phyloP scores from a whole-genome alignment of 495 filamentous ascomycete species.

The Annulohypoxylon stygium region DNA sequence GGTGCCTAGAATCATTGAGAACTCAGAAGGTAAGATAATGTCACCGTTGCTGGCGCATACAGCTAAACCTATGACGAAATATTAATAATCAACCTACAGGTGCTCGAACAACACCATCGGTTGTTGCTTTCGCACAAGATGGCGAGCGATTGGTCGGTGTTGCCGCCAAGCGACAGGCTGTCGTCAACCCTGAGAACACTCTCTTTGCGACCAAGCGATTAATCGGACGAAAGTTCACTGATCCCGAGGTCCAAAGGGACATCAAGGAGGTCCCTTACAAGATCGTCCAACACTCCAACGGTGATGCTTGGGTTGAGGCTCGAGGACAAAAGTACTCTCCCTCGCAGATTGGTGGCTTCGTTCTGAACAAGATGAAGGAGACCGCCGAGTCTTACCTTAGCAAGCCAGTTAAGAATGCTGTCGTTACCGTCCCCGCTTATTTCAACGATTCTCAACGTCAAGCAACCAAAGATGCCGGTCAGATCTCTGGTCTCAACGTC shows the following conservation, averaged over 20 bases:
- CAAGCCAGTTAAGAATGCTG: conserved; percentile 92
- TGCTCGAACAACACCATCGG: conserved; percentile 95
- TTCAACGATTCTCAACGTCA: conserved; percentile 99
- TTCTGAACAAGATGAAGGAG: conserved; percentile 99
- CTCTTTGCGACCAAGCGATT: conserved; percentile 99
- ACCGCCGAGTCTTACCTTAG: conserved; percentile 91
- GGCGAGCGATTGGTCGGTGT: conserved; percentile 98
- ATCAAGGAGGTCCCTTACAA: conserved; percentile 99
- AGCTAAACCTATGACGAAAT: conserved; percentile 4
- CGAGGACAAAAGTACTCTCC: conserved; percentile 98
- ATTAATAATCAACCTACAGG: conserved; percentile 67
- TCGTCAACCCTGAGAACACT: conserved; percentile 99
- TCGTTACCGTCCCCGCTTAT: conserved; percentile 96
- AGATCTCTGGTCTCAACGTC: conserved; percentile 95
- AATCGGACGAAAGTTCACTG: conserved; percentile 98
- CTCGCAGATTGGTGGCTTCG: conserved; percentile 96
- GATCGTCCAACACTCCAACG: conserved; percentile 98
- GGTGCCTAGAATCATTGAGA: conserved; percentile 95
- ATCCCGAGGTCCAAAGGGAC: conserved; percentile 95
- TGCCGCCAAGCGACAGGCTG: conserved; percentile 97
- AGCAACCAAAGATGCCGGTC: conserved; percentile 97
- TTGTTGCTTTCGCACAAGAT: conserved; percentile 96
- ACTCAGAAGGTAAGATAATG: conserved; percentile 81
- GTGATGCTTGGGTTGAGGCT: conserved; percentile 97
- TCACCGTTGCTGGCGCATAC: conserved; percentile 6